Evolutionary conservation across 169 alveolate genomes (phyloP).

Genomic region (Eimeria mitis): DNA sequence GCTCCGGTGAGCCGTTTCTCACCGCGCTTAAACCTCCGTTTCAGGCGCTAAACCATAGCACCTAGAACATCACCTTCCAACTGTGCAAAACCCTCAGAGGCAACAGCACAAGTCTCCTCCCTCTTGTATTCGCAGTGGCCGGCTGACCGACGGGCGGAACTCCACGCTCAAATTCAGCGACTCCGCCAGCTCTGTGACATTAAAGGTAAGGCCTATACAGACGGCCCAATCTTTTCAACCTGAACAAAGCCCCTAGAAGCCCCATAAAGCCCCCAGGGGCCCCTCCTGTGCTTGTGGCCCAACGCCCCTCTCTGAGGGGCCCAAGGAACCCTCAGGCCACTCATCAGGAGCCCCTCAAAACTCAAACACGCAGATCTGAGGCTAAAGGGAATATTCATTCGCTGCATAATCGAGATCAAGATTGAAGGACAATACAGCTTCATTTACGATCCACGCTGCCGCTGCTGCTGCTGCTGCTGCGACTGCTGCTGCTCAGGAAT

Average conservation of each 20-base stretch:
- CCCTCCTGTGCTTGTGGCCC: background rate
- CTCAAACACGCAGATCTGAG: background rate
- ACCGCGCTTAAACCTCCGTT: background rate
- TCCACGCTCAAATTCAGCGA: slow-evolving; percentile 47
- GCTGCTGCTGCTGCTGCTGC: background rate
- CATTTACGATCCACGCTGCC: background rate
- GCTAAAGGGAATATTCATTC: background rate
- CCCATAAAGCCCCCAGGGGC: background rate
- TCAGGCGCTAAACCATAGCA: slow-evolving; percentile 1
- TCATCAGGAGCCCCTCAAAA: background rate
- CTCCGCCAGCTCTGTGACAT: slow-evolving; percentile 21
- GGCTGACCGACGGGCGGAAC: background rate
- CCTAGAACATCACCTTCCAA: background rate
- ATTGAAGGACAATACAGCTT: background rate
- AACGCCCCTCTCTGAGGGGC: background rate
- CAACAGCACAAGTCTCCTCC: background rate
- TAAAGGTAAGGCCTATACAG: slow-evolving; percentile 9
- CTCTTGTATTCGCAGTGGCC: background rate
- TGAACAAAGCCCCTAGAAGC: background rate
- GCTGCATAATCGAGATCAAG: background rate
- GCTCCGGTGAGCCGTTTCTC: background rate
- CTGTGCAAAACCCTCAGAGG: background rate
- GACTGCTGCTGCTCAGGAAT: slow-evolving; percentile 68
- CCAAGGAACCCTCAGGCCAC: background rate
- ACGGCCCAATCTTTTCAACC: background rate